Conservation (phyloP, 2,329 filamentous ascomycete species). For the Colletotrichum falcatum region DNA sequence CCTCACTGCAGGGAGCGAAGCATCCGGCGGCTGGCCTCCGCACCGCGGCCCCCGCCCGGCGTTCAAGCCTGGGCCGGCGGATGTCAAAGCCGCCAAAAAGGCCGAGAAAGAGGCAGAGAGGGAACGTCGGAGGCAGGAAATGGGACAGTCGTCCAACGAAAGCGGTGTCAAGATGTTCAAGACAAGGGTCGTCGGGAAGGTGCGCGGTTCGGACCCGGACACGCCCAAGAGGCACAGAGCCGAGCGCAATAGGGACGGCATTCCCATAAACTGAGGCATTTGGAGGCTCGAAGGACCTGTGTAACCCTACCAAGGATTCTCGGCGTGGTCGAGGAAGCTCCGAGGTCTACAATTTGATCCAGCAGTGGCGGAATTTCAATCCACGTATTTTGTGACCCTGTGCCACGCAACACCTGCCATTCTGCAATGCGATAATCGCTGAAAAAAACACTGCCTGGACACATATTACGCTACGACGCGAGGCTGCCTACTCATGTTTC, state of each 20-base stretch:
- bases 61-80: constrained; percentile 27
- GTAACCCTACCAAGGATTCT: too few species aligned
- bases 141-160: not conserved
- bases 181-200: not conserved
- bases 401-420: not conserved
- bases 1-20: constrained; percentile 30
- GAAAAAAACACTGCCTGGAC: too few species aligned
- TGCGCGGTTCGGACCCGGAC: not conserved
- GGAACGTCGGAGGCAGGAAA: not conserved
- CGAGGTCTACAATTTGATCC: not conserved
- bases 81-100: constrained; percentile 33
- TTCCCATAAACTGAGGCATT: not conserved
- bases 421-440: not conserved
- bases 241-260: not conserved
- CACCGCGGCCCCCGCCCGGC: constrained; percentile 21
- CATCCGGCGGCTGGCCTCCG: constrained; percentile 15
- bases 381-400: not conserved
- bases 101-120: constrained; percentile 38
- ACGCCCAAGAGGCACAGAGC: constrained; percentile 15
- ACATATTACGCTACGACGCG: too few species aligned
- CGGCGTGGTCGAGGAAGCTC: not conserved
- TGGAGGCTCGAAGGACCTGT: too few species aligned
- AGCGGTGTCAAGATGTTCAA: not conserved
- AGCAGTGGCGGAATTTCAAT: not conserved
- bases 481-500: too few species aligned